Evolutionary conservation across 2,329 filamentous ascomycete genomes (phyloP).

Genomic region (Pseudonectria foliicola): DNA sequence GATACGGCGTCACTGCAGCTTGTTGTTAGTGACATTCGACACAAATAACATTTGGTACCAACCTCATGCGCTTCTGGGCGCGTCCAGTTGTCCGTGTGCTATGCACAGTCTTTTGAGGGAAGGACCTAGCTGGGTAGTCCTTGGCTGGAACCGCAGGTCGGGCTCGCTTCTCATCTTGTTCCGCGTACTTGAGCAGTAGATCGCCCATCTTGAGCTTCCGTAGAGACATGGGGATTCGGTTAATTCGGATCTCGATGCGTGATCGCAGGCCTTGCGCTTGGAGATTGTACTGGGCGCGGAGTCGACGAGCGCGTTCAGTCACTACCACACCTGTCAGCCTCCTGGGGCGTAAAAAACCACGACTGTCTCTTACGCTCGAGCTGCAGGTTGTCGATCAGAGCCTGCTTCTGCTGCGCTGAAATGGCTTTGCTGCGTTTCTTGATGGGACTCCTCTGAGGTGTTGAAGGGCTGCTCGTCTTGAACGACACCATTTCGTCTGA

Average conservation of each 20-base stretch:
- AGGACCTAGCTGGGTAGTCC: conserved; percentile 32
- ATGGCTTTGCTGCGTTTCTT: conserved; percentile 57
- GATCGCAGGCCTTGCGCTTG: conserved; percentile 80
- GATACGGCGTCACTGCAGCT: conserved; percentile 53
- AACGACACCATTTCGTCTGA: conserved; percentile 21
- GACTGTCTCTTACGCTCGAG: conserved; percentile 61
- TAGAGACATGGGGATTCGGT: conserved; percentile 76
- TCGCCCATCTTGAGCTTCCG: conserved; percentile 79
- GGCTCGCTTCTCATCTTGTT: conserved; percentile 36
- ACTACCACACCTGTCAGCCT: conserved; percentile 44
- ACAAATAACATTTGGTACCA: conserved; percentile 16
- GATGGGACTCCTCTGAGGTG: conserved; percentile 49
- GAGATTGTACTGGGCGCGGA: conserved; percentile 81
- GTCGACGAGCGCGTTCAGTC: conserved; percentile 76
- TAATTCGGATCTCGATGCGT: conserved; percentile 86
- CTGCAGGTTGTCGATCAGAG: conserved; percentile 81
- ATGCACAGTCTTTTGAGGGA: conserved; percentile 25
- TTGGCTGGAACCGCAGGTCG: conserved; percentile 46
- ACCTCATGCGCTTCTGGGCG: conserved; percentile 46
- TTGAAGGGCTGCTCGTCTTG: conserved; percentile 27
- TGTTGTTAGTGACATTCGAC: conserved; percentile 16
- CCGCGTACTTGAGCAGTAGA: conserved; percentile 50
- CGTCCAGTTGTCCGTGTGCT: conserved; percentile 18
- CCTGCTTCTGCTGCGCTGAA: conserved; percentile 70
- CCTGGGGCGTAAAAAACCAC: conserved; percentile 12